phyloP scores from a whole-genome alignment of 805 yeast species.

The Candida ponderosae region DNA sequence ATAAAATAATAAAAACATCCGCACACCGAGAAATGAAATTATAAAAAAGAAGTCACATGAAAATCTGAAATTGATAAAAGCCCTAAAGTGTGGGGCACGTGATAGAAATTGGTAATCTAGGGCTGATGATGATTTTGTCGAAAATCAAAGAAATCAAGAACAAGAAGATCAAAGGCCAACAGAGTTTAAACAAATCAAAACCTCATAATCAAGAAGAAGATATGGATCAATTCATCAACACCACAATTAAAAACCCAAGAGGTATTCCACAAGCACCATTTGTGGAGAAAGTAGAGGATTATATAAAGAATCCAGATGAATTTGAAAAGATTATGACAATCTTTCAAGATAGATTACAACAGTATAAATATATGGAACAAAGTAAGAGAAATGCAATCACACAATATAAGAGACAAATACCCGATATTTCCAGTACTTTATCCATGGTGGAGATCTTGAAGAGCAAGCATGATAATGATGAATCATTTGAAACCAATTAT shows the following conservation, averaged over 20 bases:
- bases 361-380: slow-evolving; percentile 76
- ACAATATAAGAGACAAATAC: slow-evolving; percentile 61
- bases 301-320: slow-evolving; percentile 61
- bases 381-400: slow-evolving; percentile 30
- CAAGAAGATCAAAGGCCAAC: no score
- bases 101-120: background rate
- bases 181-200: no score
- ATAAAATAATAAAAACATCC: no score
- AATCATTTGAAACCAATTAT: slow-evolving; percentile 63
- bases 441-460: slow-evolving; percentile 60
- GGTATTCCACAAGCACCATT: slow-evolving; percentile 98
- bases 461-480: slow-evolving; percentile 33
- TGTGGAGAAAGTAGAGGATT: slow-evolving; percentile 72
- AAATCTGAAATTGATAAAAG: background rate
- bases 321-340: slow-evolving; percentile 62
- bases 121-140: background rate
- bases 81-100: background rate
- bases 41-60: background rate
- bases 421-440: slow-evolving; percentile 86
- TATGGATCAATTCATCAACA: background rate
- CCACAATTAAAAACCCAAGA: slow-evolving; percentile 55
- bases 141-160: background rate
- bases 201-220: background rate
- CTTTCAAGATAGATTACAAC: slow-evolving; percentile 83
- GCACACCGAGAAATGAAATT: background rate